Percentiles rank a stretch among this genome's conserved stretches.
Evolutionary conservation across 2,329 filamentous ascomycete genomes (phyloP).

Genomic region (Plenodomus lindquistii): DNA sequence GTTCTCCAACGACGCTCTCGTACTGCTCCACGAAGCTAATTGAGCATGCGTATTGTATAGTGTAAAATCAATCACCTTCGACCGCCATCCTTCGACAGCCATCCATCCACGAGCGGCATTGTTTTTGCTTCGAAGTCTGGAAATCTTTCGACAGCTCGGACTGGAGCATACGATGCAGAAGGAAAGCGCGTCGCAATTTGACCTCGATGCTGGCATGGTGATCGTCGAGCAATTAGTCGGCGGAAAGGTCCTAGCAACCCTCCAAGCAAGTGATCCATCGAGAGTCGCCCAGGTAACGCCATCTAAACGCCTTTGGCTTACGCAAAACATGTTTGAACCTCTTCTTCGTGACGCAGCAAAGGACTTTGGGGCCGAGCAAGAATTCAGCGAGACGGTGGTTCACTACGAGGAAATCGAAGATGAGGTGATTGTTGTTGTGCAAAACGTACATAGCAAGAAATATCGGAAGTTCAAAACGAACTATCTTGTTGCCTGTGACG

Average conservation of each 20-base stretch:
- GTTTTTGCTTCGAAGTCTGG: conserved; percentile 1
- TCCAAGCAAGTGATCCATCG: conserved; percentile 1
- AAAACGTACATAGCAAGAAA: neutral
- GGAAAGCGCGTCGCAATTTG: neutral
- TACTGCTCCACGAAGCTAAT: no score
- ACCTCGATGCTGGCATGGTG: conserved; percentile 3
- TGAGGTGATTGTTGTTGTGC: neutral
- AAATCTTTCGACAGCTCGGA: conserved; percentile 3
- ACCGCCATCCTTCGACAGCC: neutral
- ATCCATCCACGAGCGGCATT: conserved; percentile 2
- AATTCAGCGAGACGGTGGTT: conserved; percentile 1
- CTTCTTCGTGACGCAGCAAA: neutral
- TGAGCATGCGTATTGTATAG: no score
- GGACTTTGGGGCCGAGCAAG: neutral
- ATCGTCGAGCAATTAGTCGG: conserved; percentile 2
- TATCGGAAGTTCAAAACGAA: conserved; percentile 3
- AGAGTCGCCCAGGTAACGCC: neutral
- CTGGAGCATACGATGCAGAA: neutral
- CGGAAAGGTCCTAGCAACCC: neutral
- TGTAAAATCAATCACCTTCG: conserved; percentile 2
- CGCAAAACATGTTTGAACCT: conserved; percentile 4
- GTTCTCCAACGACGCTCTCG: no score
- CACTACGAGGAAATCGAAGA: conserved; percentile 3
- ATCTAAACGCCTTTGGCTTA: conserved; percentile 3
- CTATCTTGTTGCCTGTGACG: conserved; percentile 6